Percentiles rank a stretch among this genome's conserved stretches.
Evolutionary conservation across 495 filamentous ascomycete species (phyloP).

Genomic region (Trichocladium uniseriatum): DNA sequence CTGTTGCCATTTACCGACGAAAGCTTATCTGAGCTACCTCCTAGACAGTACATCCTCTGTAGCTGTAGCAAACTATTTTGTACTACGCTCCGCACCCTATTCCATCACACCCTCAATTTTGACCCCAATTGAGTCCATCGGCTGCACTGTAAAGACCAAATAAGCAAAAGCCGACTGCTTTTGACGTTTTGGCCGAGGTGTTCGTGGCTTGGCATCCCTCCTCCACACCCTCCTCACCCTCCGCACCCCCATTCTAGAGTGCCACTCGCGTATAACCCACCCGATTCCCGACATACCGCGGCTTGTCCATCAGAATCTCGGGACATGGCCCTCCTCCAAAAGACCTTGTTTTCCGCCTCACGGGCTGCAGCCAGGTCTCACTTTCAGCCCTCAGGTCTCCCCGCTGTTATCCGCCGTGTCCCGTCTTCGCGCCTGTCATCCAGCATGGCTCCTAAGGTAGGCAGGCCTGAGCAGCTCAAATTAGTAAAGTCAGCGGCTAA

Average conservation of each 20-base stretch:
- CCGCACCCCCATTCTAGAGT: background rate
- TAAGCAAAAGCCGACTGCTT: background rate
- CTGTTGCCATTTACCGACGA: no score
- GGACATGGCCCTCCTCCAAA: conserved; percentile 27
- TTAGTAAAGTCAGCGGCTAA: no score
- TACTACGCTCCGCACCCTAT: no score
- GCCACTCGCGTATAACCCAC: background rate
- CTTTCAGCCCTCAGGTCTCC: conserved; percentile 30
- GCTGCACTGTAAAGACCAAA: no score
- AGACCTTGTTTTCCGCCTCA: conserved; percentile 24
- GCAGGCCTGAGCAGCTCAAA: background rate
- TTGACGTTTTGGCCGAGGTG: background rate
- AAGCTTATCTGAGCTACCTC: no score
- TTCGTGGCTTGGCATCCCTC: conserved; percentile 2
- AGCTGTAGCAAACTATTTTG: no score
- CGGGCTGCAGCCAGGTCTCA: conserved; percentile 24
- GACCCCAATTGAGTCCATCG: no score
- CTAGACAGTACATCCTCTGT: no score
- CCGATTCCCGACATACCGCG: no score
- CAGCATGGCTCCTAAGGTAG: conserved; percentile 37
- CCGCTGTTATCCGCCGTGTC: conserved; percentile 9
- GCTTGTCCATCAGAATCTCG: background rate
- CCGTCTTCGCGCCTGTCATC: conserved; percentile 31
- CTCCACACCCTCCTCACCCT: background rate
- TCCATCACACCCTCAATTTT: no score